Base-by-base conservation (phyloP, 192 early-diverging fungal genomes). In the Coemansia sp. region DNA sequence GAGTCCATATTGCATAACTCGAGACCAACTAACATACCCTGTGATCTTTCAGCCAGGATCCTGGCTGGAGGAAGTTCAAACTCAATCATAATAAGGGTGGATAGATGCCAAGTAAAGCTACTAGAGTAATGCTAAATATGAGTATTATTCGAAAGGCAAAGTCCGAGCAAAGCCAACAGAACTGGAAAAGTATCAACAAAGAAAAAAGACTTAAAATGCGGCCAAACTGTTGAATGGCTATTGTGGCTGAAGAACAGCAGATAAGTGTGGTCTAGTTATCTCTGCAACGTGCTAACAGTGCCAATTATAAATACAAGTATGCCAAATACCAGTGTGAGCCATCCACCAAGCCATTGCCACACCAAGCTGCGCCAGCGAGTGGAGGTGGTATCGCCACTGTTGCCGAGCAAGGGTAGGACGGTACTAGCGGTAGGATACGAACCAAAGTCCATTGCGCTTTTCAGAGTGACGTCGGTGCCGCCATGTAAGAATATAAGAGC, bases 401-500 rank as follows among this genome's bases (percentile, higher is more conserved):
- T 48, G 45, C 45, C 45, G 7, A 48, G 45, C 45, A 48, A 19
- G 12, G 45, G 45, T 15, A 48, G 45, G 4, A 48, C 15, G 5
- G 45, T 23, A 21, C n/a, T 48, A 21, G 45, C 15, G 4, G 45
- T 21, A 21, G 45, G n/a, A 48, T 12, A 6, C 19, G n/a, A 17
- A 5, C 45, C n/a, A 48, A 48, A 48, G 19, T 48, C 45, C 45
- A 48, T 19, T 21, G 45, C 45, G n/a, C 45, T 48, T 17, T 57
- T 57, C 17, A 66, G 14, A 19, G 66, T 31, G 14, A 80, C 67
- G 48, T 75, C 73, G 10, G 77, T 80, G 25, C 77, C 77, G 0
- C 69, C 77, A 73, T 69, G 72, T 25, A 80, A 41, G 27, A 68
- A 80, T 21, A 75, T 64, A 55, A 80, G 34, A 0, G 64, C 68